phyloP scores from a whole-genome alignment of 2,329 filamentous ascomycete genomes.

The Penicillium sclerotigenum region DNA sequence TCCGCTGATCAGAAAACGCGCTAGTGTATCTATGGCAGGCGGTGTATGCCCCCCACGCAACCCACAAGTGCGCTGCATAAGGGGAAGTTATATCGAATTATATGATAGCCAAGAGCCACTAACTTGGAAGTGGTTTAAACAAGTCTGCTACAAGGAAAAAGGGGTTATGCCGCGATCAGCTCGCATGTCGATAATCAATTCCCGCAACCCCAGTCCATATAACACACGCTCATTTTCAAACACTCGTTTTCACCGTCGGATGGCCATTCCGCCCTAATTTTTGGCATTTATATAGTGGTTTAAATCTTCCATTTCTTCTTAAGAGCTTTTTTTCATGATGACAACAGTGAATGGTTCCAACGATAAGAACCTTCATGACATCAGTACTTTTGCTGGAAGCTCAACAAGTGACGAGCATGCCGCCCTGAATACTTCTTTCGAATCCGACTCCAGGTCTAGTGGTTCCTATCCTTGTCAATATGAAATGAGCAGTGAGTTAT shows the following conservation, averaged over 20 bases:
- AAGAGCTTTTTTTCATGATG: not conserved
- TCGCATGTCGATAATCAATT: constrained; percentile 2
- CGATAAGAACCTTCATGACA: constrained; percentile 1
- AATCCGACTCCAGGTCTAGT: not conserved
- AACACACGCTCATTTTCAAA: constrained; percentile 4
- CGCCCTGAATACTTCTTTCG: not conserved
- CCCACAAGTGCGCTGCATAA: not conserved
- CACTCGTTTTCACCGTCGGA: not conserved
- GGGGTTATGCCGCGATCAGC: not conserved
- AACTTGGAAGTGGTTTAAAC: not conserved
- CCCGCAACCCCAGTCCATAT: not conserved
- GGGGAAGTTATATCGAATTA: constrained; percentile 1
- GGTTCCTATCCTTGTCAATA: not conserved
- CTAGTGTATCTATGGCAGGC: not conserved
- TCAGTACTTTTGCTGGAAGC: not conserved
- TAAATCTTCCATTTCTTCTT: not conserved
- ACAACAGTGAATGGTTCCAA: constrained; percentile 5
- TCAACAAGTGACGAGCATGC: not conserved
- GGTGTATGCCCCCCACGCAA: not conserved
- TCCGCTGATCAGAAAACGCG: not conserved
- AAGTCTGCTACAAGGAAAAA: not conserved
- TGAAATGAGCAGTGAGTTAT: not conserved
- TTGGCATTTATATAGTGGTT: not conserved
- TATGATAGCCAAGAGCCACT: not conserved
- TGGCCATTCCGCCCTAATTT: not conserved